These are phyloP conservation scores for Magnusiomyces paraingens DNA, from an alignment of 1,139 yeast species.

Conservation along the genomic window DNA sequence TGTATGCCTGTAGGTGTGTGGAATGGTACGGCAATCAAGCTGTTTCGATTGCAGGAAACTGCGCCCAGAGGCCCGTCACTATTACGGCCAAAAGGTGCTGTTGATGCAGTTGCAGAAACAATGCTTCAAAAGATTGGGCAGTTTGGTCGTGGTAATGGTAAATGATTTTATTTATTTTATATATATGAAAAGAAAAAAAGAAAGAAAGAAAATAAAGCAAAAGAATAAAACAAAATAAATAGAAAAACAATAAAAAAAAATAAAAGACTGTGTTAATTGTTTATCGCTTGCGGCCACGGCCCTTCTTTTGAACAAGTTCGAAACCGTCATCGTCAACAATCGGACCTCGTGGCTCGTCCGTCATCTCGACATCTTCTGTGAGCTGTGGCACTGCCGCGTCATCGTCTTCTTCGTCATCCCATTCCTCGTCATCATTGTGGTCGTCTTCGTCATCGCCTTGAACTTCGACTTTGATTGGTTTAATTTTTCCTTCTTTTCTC, in stretches of 20 bases:
- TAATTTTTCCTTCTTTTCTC: conserved; percentile 34
- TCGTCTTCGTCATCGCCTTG: conserved; percentile 47
- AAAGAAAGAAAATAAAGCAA: too few relatives aligned
- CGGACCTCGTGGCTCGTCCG: conserved; percentile 42
- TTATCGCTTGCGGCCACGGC: conserved; percentile 14
- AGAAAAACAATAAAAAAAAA: not conserved
- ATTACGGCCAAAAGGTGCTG: conserved; percentile 40
- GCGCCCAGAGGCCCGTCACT: conserved; percentile 39
- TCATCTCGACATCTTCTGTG: conserved; percentile 33
- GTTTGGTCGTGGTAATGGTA: conserved; percentile 13
- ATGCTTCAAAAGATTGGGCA: conserved; percentile 26
- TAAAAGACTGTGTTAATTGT: not conserved
- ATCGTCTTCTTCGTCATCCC: conserved; percentile 35
- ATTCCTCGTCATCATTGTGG: conserved; percentile 42
- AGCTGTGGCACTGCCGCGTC: conserved; percentile 40
- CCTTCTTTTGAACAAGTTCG: conserved; percentile 65
- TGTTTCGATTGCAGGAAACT: conserved; percentile 50
- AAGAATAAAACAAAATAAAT: too few relatives aligned
- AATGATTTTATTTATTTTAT: too few relatives aligned
- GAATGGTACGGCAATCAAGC: conserved; percentile 54
- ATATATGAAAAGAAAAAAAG: too few relatives aligned
- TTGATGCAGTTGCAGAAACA: conserved; percentile 50
- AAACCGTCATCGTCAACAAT: conserved; percentile 90
- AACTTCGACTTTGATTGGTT: conserved; percentile 30
- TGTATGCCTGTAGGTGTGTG: conserved; percentile 40